Base-by-base conservation (phyloP, 371 early-diverging fungal genomes). In the Mortierella sp. region DNA sequence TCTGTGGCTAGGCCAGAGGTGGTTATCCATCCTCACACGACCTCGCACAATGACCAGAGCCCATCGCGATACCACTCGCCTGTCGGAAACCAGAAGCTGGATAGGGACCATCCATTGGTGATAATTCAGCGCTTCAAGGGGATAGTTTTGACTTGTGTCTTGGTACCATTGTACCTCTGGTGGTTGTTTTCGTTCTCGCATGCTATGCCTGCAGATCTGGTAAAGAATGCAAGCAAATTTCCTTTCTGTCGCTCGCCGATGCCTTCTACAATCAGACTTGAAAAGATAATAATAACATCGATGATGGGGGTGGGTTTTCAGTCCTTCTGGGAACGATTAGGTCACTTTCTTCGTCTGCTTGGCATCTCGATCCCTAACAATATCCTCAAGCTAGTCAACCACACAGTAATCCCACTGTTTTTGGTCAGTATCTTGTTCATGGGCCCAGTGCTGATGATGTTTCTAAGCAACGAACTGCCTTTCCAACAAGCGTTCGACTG, bases 401-500 rank as follows among this genome's bases (percentile, higher is more conserved):
- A 75, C 28, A 24, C 60, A 6, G 46, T 68, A 5, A n/a, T 68
- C 4, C 75, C 75, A 3, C 17, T 75, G 44, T 23, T 63, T 27
- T 28, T 75, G 58, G 64, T 75, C 26, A 49, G 54, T 17, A 31
- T 68, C 46, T 23, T 75, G 43, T 75, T 64, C 43, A 47, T 64
- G 57, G 69, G 69, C 4, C 75, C 75, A 3, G 24, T 68, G 26
- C 37, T 75, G 30, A 68, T 75, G 69, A 59, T 64, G 69, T 75
- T 63, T 32, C 27, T 75, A 8, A 50, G 50, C 26, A 50, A 60
- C 17, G 68, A 67, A 30, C 69, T 75, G 23, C 75, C 75, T 0
- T 75, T 75, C 23, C 75, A 75, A 23, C 41, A 44, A 30, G 43
- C 54, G 28, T 64, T 55, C 23, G 49, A 59, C 24, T 75, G 75